Base-by-base conservation (phyloP, 306 rosid genomes). In the Lupinus albus region DNA sequence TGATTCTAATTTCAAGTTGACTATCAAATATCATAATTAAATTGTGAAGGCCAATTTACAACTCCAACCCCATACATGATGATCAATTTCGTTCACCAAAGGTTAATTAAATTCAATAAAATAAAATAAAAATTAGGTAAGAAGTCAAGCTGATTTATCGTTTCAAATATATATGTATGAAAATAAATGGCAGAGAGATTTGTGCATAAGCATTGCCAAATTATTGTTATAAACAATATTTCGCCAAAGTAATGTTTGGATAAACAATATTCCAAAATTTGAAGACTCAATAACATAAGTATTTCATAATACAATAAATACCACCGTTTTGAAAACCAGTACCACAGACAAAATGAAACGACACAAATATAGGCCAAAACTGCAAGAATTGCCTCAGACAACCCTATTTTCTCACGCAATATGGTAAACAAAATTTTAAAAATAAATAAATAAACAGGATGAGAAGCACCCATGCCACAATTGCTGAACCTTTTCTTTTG, bases 301-400 rank as follows among this genome's bases (percentile, higher is more conserved):
- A 72, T 20, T 76, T 72, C 42, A 75, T 68, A 52, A 52, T 76
- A 81, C 84, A 80, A 7, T 68, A 38, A 72, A 67, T 44, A 71
- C n/a, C 32, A 47, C 55, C 54, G 61, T 67, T 49, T 52, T 30
- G 47, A 49, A 32, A 64, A 67, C 57, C 75, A 71, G 76, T 72
- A 76, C 68, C 73, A 61, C 54, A 47, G 81, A 54, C 84, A 79
- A 81, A 81, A 76, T 39, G 45, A 39, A 39, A 39, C 45, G 45
- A 39, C 45, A 39, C 45, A 39, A 25, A 61, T 68, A 61, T 68
- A 54, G 81, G 61, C 84, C 81, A 81, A 81, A 81, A 81, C 84
- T 81, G 84, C 65, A 68, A 42, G 84, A 68, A 76, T 81, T 81
- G 84, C 81, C 84, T 66, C 67, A 65, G 86, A 73, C 94, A 78